Conservation (phyloP, 805 yeast genomes). For the Wickerhamiella parazyma region DNA sequence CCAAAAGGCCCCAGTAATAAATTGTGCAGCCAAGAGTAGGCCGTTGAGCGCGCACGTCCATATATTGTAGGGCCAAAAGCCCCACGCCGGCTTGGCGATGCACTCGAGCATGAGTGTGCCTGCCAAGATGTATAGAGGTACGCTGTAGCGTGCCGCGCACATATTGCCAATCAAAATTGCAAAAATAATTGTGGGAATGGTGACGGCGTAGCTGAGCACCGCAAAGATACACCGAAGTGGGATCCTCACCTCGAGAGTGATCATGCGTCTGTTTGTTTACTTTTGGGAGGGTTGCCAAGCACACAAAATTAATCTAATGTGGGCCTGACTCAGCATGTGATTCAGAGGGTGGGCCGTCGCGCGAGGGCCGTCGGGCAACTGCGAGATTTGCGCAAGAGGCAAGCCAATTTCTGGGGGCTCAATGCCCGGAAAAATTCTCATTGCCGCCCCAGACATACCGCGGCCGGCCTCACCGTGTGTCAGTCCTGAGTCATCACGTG, state of each 20-base stretch:
- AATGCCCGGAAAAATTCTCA: too few species aligned
- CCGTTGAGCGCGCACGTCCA: neutral
- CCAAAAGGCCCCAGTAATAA: slow-evolving; percentile 8
- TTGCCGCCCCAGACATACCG: too few species aligned
- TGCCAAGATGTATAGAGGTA: slow-evolving; percentile 2
- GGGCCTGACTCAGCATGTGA: neutral
- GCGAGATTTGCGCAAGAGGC: too few species aligned
- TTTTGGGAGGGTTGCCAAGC: slow-evolving; percentile 1
- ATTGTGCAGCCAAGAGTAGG: neutral
- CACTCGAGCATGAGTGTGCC: neutral
- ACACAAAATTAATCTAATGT: neutral
- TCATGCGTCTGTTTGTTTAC: slow-evolving; percentile 7
- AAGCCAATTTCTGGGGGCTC: too few species aligned
- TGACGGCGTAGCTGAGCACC: neutral
- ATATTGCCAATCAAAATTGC: neutral
- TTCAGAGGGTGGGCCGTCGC: neutral
- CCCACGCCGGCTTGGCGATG: neutral
- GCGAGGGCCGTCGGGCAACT: too few species aligned
- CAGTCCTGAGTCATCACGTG: neutral
- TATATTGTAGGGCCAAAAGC: neutral
- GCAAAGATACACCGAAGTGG: slow-evolving; percentile 1
- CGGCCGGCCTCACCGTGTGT: neutral
- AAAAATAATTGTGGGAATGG: neutral
- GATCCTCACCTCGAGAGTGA: slow-evolving; percentile 6
- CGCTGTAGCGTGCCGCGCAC: neutral